phyloP scores from a whole-genome alignment of 1,284 basidiomycete species.

The Puccinia hordei region DNA sequence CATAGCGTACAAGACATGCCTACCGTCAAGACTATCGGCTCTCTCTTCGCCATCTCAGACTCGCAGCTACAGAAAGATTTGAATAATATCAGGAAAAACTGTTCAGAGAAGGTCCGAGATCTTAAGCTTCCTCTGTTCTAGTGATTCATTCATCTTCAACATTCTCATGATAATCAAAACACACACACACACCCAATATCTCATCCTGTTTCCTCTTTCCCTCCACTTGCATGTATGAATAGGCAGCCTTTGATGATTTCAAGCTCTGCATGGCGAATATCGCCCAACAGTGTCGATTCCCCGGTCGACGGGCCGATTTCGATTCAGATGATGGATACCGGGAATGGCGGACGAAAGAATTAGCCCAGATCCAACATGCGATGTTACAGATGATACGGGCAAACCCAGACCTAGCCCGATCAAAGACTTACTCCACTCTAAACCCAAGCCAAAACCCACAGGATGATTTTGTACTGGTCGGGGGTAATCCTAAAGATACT shows the following conservation, averaged over 20 bases:
- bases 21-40: conserved; percentile 71
- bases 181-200: conserved; percentile 71
- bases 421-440: conserved; percentile 6
- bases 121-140: conserved; percentile 30
- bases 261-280: conserved; percentile 90
- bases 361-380: conserved; percentile 78
- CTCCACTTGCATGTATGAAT: background rate
- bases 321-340: conserved; percentile 76
- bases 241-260: conserved; percentile 51
- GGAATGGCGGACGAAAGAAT: conserved; percentile 81
- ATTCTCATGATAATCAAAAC: conserved; percentile 53
- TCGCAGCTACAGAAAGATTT: conserved; percentile 73
- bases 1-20: conserved; percentile 69
- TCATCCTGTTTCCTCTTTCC: conserved; percentile 52
- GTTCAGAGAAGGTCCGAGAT: conserved; percentile 72
- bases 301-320: conserved; percentile 84
- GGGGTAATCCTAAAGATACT: background rate
- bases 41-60: conserved; percentile 74
- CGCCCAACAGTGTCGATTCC: conserved; percentile 77
- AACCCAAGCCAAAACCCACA: background rate
- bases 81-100: conserved; percentile 69
- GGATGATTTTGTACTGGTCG: conserved; percentile 49
- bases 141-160: conserved; percentile 23
- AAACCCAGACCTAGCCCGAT: conserved; percentile 81
- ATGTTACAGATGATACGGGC: conserved; percentile 83